Evolutionary conservation across 805 yeast species (phyloP), one percentile per base, ranked within the genome.

Genomic region (Hanseniaspora singularis): DNA sequence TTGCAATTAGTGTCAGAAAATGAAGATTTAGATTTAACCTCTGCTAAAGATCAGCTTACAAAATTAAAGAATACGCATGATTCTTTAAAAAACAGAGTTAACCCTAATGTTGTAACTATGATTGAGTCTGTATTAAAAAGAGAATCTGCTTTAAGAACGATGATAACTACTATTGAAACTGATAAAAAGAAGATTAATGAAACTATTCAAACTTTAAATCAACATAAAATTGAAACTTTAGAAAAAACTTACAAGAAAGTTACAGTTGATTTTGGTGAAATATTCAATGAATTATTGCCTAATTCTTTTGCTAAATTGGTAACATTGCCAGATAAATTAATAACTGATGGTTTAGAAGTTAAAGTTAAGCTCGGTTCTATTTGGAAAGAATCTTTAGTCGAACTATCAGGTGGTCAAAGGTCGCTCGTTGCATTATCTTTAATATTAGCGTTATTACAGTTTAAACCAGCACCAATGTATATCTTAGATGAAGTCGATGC

Each of bases 381-480:
- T 4, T 92, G 98, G 98, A 92, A 89, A 59, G 95, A 88, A 55
- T 82, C 95, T 57, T 71, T 92, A 51, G 94, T 87, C 10, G 99
- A 92, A 64, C 69, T 92, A 38, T 84, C 95, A 6, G 99, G 99
- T 49, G 99, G 99, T 16, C 99, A 92, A 63, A 67, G 97, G 54
- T 92, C 97, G 1, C 73, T 94, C 52, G 84, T 89, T 52, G 98
- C 98, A 0, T 67, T 92, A 49, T 84, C 97, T 3, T 69, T 89
- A 55, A 92, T 92, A 55, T 73, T 89, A 77, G 95, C 97, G 0
- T 69, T 92, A 51, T 68, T 92, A 41, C 95, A 87, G 62, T 89
- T 83, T 69, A 85, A 87, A 61, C 99, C 99, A 4, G 98, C 99
- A 1, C 98, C 98, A 7, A 84, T 92, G 95, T 92, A 92, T 59